Conservation (phyloP, 2,329 filamentous ascomycete genomes). For the Dactylella cylindrospora region DNA sequence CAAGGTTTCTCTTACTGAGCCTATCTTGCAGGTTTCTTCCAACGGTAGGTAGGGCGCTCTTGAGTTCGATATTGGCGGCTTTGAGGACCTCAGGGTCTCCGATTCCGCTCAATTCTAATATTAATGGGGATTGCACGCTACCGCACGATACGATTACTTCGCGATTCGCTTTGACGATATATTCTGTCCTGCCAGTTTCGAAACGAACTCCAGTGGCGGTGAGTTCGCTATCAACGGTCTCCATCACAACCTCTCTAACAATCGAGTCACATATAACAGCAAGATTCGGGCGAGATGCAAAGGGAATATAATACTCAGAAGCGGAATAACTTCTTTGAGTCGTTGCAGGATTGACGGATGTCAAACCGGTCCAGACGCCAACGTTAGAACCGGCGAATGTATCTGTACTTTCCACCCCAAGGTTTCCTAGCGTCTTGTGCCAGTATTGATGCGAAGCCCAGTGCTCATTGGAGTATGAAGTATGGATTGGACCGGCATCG, state of each 20-base stretch:
- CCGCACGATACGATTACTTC: constrained; percentile 65
- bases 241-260: constrained; percentile 56
- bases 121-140: constrained; percentile 60
- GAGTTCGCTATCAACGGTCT: constrained; percentile 49
- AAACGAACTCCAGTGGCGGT: constrained; percentile 55
- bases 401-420: constrained; percentile 52
- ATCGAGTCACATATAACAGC: constrained; percentile 56
- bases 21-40: constrained; percentile 58
- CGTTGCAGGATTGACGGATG: constrained; percentile 51
- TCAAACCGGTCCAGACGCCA: constrained; percentile 53
- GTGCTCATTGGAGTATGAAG: constrained; percentile 50
- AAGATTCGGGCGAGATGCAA: constrained; percentile 54
- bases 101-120: constrained; percentile 65
- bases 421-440: constrained; percentile 53
- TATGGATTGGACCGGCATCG: constrained; percentile 24
- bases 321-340: constrained; percentile 54
- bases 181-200: constrained; percentile 50
- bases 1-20: constrained; percentile 49
- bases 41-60: constrained; percentile 55
- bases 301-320: constrained; percentile 53
- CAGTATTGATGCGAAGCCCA: constrained; percentile 55
- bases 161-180: constrained; percentile 47
- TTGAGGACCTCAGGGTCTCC: constrained; percentile 56
- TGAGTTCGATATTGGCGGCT: constrained; percentile 54
- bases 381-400: constrained; percentile 53